Evolutionary conservation across 371 early-diverging fungal species (phyloP).

Genomic region (Syncephalastrum monosporum): DNA sequence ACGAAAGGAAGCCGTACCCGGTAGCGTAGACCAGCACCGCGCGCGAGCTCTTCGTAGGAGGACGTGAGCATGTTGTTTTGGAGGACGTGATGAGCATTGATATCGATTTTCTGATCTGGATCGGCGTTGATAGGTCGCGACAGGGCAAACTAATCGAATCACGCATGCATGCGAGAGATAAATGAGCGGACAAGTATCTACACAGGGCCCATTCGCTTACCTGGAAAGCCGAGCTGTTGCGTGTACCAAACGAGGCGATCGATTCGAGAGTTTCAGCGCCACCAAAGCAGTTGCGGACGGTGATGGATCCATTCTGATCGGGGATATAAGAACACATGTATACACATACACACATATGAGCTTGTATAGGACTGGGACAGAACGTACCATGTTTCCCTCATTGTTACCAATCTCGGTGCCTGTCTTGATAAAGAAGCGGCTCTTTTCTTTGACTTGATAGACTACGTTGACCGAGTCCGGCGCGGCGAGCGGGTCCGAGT

Average conservation of each 20-base stretch:
- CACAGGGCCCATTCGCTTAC: constrained; percentile 25
- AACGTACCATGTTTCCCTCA: constrained; percentile 76
- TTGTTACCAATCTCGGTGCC: constrained; percentile 83
- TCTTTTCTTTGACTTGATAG: constrained; percentile 67
- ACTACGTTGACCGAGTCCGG: constrained; percentile 66
- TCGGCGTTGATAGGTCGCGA: constrained; percentile 48
- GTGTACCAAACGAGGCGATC: constrained; percentile 69
- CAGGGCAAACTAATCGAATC: constrained; percentile 30
- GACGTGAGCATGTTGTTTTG: constrained; percentile 41
- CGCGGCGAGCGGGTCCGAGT: constrained; percentile 47
- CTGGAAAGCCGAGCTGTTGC: constrained; percentile 74
- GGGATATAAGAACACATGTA: background rate
- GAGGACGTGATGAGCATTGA: constrained; percentile 47
- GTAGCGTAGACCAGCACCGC: constrained; percentile 42
- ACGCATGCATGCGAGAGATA: background rate
- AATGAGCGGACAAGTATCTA: background rate
- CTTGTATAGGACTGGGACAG: too few relatives aligned
- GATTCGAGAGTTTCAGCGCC: constrained; percentile 77
- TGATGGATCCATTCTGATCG: constrained; percentile 59
- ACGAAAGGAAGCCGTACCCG: constrained; percentile 15
- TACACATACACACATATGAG: too few relatives aligned
- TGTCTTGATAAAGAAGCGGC: constrained; percentile 70
- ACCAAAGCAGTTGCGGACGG: constrained; percentile 79
- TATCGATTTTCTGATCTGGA: constrained; percentile 41
- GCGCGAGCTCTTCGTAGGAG: constrained; percentile 45